Conservation (phyloP, 495 filamentous ascomycete genomes). For the Penicillium bovifimosum region DNA sequence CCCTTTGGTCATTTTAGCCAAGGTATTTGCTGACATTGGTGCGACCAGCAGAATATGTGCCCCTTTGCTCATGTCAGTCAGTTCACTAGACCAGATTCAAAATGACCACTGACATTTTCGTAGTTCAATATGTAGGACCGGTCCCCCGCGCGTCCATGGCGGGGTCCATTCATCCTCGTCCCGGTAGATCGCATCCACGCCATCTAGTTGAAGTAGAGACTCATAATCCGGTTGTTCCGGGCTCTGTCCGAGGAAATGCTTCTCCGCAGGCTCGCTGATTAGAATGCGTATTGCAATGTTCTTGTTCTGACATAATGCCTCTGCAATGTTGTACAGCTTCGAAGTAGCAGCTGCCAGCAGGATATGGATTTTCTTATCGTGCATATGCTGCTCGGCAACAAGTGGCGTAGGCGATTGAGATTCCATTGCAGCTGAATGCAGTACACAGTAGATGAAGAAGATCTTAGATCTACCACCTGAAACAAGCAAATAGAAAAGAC, state of each 20-base stretch:
- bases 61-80: conserved; percentile 40
- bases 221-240: conserved; percentile 60
- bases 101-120: conserved; percentile 33
- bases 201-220: conserved; percentile 41
- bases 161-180: conserved; percentile 77
- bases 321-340: conserved; percentile 72
- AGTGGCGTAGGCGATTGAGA: neutral
- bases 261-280: conserved; percentile 62
- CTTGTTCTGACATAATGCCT: conserved; percentile 44
- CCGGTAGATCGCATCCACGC: conserved; percentile 67
- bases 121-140: conserved; percentile 82
- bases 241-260: conserved; percentile 66
- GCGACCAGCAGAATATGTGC: conserved; percentile 76
- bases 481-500: neutral
- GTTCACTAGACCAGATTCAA: too few species aligned
- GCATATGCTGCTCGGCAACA: neutral
- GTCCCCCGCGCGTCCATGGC: conserved; percentile 56
- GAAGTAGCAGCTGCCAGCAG: conserved; percentile 84
- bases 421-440: neutral
- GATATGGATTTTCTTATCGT: conserved; percentile 68
- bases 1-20: conserved; percentile 71
- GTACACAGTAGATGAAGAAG: too few species aligned
- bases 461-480: neutral
- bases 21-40: conserved; percentile 69
- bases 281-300: conserved; percentile 73